Evolutionary conservation across 2,329 filamentous ascomycete species (phyloP), one percentile per base, ranked within the genome.

Genomic region (Herpotrichia juniperi): DNA sequence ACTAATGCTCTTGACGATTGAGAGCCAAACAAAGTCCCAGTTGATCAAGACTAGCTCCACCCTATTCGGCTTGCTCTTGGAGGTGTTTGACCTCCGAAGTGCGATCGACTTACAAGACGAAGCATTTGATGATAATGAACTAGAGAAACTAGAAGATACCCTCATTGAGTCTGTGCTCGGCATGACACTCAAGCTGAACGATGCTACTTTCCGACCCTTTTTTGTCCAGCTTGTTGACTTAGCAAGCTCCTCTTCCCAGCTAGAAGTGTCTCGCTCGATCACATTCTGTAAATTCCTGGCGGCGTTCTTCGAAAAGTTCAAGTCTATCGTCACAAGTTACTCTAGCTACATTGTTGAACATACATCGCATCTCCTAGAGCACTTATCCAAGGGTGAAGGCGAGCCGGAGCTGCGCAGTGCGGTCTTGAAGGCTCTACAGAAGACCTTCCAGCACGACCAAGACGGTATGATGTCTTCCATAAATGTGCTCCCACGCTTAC

Each of bases 131-230:
- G 67, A 79, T 14, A 74, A 81, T 12, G 76, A 82, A 39, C 72
- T 90, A 5, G 74, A 79, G 17, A 78, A 81, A 35, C 78, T 91
- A 11, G 91, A 96, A 68, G 76, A 78, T 1, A 78, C 80, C 1
- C 58, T 90, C 59, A 88, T 91, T 68, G 83, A 88, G 9, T 85
- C 89, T 11, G 85, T 87, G 0, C 83, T 99, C 53, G 90, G 91
- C 74, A 94, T 97, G 87, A 89, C 96, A 48, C 91, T 96, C 79
- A 97, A 97, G 79, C 84, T 99, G 56, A 97, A 97, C 75, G 94
- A 99, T 69, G 87, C 89, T 1, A 86, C 89, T 0, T 99, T 99
- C 85, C 84, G 93, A 11, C 96, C 94, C 1, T 86, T 99, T 57
- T 99, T 97, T 78, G 83, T 87, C 14, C 85, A 88, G 58, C 78